Conservation (phyloP, 2,329 filamentous ascomycete genomes). For the Trichophyton mentagrophytes region DNA sequence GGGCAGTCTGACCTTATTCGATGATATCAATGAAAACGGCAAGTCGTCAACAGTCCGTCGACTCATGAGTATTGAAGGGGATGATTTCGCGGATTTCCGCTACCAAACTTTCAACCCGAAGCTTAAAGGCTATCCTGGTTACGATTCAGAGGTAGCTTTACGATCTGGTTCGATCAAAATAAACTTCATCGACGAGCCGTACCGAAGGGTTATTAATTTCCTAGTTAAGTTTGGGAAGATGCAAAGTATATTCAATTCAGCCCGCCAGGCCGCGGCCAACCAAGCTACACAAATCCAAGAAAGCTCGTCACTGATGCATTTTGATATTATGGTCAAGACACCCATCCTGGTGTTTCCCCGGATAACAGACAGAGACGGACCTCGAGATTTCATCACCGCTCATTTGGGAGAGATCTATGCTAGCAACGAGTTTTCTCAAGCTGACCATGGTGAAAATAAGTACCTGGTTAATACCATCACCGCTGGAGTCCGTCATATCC, state of each 20-base stretch:
- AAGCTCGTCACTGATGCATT: constrained; percentile 78
- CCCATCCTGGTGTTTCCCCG: constrained; percentile 93
- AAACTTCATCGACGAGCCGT: constrained; percentile 93
- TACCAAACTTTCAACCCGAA: constrained; percentile 87
- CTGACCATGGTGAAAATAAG: constrained; percentile 59
- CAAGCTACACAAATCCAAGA: constrained; percentile 91
- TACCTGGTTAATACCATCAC: constrained; percentile 79
- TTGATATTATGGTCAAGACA: constrained; percentile 84
- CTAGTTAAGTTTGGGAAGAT: constrained; percentile 98
- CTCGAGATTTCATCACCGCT: constrained; percentile 74
- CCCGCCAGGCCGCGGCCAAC: constrained; percentile 81
- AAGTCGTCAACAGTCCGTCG: constrained; percentile 70
- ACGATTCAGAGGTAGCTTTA: constrained; percentile 82
- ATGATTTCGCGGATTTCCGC: constrained; percentile 90
- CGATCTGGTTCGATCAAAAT: constrained; percentile 90
- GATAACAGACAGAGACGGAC: constrained; percentile 54
- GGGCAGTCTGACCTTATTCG: constrained; percentile 75
- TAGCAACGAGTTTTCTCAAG: constrained; percentile 76
- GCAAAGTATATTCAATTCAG: constrained; percentile 97
- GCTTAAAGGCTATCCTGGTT: constrained; percentile 72
- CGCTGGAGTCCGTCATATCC: constrained; percentile 82
- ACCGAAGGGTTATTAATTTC: constrained; percentile 96
- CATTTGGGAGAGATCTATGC: constrained; percentile 96
- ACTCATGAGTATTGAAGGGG: constrained; percentile 85
- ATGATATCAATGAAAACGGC: constrained; percentile 87